Conservation (phyloP, 2,329 filamentous ascomycete genomes). For the Aspergillus intermedius region DNA sequence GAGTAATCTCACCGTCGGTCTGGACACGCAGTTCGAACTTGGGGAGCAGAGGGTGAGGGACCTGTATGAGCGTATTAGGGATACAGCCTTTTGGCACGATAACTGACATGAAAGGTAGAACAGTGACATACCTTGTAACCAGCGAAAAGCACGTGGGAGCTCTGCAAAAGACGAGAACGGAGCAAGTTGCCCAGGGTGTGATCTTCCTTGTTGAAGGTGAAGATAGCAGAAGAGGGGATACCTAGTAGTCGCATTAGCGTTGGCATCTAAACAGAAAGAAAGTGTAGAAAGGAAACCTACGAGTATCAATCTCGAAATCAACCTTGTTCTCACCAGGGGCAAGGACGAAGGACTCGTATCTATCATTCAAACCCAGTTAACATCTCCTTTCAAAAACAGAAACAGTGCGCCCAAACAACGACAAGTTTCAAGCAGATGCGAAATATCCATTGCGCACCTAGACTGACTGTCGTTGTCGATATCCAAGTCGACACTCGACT, state of each 20-base stretch:
- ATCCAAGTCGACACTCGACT: constrained; percentile 13
- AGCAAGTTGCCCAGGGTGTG: constrained; percentile 92
- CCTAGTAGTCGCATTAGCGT: constrained; percentile 44
- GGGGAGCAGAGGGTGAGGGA: constrained; percentile 41
- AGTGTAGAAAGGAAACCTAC: constrained; percentile 48
- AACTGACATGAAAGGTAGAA: constrained; percentile 24
- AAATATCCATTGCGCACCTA: constrained; percentile 12
- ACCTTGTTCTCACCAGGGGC: constrained; percentile 88
- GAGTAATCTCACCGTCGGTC: constrained; percentile 80
- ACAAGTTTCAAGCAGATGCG: not conserved
- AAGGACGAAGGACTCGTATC: constrained; percentile 91
- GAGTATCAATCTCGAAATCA: constrained; percentile 78
- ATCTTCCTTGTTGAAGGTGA: constrained; percentile 93
- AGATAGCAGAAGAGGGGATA: constrained; percentile 90
- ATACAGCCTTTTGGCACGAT: not conserved
- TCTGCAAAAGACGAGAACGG: constrained; percentile 74
- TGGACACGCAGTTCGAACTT: constrained; percentile 73
- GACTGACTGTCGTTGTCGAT: constrained; percentile 14
- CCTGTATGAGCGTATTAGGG: constrained; percentile 17
- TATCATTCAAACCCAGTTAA: constrained; percentile 34
- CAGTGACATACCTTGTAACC: constrained; percentile 70
- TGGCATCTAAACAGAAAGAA: not conserved
- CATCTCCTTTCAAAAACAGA: not conserved
- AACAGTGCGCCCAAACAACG: not conserved
- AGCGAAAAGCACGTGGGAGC: constrained; percentile 77